Conservation (phyloP, 768 basidiomycete species). For the Calocera viscosa region DNA sequence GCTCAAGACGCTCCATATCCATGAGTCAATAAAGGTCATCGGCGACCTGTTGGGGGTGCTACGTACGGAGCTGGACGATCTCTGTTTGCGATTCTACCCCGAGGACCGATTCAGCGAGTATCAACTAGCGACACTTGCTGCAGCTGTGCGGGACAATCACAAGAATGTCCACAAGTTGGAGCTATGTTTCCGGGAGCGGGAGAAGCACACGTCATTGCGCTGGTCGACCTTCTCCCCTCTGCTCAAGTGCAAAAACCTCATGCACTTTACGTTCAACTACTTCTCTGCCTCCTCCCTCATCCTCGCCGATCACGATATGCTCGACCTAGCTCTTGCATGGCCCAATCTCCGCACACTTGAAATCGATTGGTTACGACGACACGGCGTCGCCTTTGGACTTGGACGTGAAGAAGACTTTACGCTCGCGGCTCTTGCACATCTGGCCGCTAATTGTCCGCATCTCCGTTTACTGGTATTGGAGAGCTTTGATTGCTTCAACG, state of each 20-base stretch:
- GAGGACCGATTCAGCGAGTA: neutral
- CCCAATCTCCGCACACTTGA: neutral
- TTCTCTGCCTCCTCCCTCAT: neutral
- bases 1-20: neutral
- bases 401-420: neutral
- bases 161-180: neutral
- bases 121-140: neutral
- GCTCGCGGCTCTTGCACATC: neutral
- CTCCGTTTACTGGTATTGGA: neutral
- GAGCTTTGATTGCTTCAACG: neutral
- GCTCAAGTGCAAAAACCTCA: neutral
- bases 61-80: neutral
- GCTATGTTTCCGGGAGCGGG: neutral
- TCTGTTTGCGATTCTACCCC: neutral
- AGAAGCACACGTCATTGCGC: neutral
- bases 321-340: neutral
- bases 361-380: neutral
- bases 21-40: neutral
- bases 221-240: neutral
- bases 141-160: neutral
- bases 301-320: neutral
- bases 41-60: neutral
- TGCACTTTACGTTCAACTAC: neutral
- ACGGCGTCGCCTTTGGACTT: neutral
- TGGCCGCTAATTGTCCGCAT: neutral